Base-by-base conservation (phyloP, 768 basidiomycete genomes). In the Coprinellus micaceus region DNA sequence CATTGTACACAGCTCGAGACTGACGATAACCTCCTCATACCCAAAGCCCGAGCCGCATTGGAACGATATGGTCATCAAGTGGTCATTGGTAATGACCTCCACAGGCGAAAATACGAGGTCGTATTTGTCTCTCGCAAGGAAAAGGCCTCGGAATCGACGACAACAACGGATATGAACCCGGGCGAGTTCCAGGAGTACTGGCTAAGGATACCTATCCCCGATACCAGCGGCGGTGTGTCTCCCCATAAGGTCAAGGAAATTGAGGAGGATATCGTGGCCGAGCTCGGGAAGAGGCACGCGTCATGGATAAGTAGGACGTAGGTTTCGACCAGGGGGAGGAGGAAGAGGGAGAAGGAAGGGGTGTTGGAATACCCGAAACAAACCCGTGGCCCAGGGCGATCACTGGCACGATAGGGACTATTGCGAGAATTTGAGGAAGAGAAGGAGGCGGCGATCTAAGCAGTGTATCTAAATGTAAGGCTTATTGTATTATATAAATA, bases 11-110 rank as follows among this genome's bases (percentile, higher is more conserved):
- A 98, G 95, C 85, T 99, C 49, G 96, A 99, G 77, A 99, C 97
- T 5, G 96, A 99, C 63, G 77, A 74, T 21, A 45, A 74, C 1
- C 76, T 99, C 11, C 80, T 99, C 21, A 80, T 98, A 56, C 96
- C 97, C 28, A 99, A 99, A 76, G 88, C 95, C 0, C 81, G 85
- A 15, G 82, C 80, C 9, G 92, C 97, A 1, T 82, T 98, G 30
- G 86, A 93, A 58, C 84, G 95, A 24, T 99, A 98, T 69, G 94
- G 95, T 1, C 97, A 98, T 68, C 95, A 98, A 67, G 85, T 97
- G 26, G 97, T 99, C 52, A 92, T 99, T 59, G 97, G 93, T 19
- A 99, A 99, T 70, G 89, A 94, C 58, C 84, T 99, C n/a, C 83
- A 94, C 65, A 81, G 82, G 36, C 83, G 97, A 52, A 99, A 99